Evolutionary conservation across 2,329 filamentous ascomycete genomes (phyloP).

Genomic region (Trichoderma cornu-damae): DNA sequence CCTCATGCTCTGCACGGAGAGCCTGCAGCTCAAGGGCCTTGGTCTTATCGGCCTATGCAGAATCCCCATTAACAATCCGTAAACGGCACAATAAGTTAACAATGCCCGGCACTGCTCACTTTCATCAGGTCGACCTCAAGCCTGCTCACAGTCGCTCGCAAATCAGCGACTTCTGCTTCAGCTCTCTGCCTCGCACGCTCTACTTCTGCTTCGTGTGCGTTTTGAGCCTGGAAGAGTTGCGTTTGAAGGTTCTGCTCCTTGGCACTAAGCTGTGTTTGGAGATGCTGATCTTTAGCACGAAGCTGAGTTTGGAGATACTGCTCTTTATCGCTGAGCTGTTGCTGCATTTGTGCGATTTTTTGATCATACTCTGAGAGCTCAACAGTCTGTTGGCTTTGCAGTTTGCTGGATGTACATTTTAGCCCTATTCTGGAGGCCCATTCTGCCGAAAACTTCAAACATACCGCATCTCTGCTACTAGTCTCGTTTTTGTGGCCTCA

Average conservation of each 20-base stretch:
- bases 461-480: constrained; percentile 51
- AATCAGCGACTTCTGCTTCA: constrained; percentile 59
- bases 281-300: constrained; percentile 1
- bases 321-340: constrained; percentile 24
- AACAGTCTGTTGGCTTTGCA: constrained; percentile 31
- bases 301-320: constrained; percentile 31
- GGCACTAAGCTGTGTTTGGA: constrained; percentile 17
- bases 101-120: constrained; percentile 32
- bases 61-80: neutral
- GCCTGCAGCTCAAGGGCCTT: constrained; percentile 56
- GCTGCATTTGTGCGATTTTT: constrained; percentile 20
- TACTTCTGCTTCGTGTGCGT: constrained; percentile 44
- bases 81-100: neutral
- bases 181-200: constrained; percentile 44
- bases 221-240: constrained; percentile 35
- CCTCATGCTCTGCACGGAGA: constrained; percentile 39
- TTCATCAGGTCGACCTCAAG: constrained; percentile 60
- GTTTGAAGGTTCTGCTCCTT: constrained; percentile 30
- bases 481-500: constrained; percentile 23
- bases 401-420: constrained; percentile 26
- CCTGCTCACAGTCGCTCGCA: constrained; percentile 55
- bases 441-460: constrained; percentile 17
- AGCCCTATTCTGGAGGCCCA: constrained; percentile 6
- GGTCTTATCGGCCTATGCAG: constrained; percentile 51
- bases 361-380: constrained; percentile 25